These are phyloP conservation scores for Diophrys sp. DNA, from an alignment of 73 alveolate genomes.

Conservation along the genomic window DNA sequence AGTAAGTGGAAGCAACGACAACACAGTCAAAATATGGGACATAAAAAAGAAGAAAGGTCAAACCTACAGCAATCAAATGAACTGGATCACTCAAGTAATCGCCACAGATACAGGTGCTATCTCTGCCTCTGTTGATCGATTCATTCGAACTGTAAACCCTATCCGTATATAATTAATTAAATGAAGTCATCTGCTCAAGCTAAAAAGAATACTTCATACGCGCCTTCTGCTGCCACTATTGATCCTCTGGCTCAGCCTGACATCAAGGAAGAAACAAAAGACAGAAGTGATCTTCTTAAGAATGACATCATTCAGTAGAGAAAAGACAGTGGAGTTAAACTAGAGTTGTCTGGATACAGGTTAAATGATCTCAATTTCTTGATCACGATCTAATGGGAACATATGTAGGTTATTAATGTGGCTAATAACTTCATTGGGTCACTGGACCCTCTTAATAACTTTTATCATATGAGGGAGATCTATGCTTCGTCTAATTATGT, in stretches of 20 bases:
- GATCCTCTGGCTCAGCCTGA: no score
- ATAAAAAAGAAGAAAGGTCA: slow-evolving; percentile 31
- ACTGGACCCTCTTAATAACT: slow-evolving; percentile 35
- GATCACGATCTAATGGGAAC: slow-evolving; percentile 29
- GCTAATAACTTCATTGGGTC: slow-evolving; percentile 28
- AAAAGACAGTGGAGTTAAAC: background rate
- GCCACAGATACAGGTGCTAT: slow-evolving; percentile 18
- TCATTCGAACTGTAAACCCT: no score
- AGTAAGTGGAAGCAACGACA: slow-evolving; percentile 54
- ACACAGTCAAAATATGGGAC: slow-evolving; percentile 59
- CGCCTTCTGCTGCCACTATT: no score
- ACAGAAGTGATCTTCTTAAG: background rate
- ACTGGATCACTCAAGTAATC: slow-evolving; percentile 23
- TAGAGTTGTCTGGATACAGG: background rate
- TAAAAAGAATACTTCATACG: no score
- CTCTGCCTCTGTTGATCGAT: slow-evolving; percentile 35
- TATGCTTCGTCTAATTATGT: slow-evolving; percentile 52
- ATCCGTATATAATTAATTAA: no score
- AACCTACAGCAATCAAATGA: slow-evolving; percentile 19
- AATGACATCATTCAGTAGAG: background rate
- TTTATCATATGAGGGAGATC: slow-evolving; percentile 29
- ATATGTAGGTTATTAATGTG: slow-evolving; percentile 26
- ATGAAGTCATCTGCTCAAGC: no score
- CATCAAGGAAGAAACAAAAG: background rate
- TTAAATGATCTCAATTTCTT: slow-evolving; percentile 3